Evolutionary conservation across 257 asterid species (phyloP).

Genomic region (Plectranthus barbatus): DNA sequence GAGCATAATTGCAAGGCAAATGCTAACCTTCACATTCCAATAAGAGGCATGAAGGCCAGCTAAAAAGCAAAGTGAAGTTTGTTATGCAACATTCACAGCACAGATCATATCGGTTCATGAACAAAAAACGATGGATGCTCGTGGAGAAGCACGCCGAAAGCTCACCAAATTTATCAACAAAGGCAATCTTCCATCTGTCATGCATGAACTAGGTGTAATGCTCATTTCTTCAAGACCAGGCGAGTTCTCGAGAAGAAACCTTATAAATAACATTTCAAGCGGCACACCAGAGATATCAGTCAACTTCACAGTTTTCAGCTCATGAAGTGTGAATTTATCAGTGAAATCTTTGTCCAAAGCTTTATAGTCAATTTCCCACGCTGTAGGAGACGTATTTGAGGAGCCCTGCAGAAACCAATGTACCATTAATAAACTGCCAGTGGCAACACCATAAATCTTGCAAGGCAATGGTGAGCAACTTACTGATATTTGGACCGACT

Average conservation of each 20-base stretch:
- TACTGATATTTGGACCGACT: constrained; percentile 67
- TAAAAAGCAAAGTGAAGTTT: neutral
- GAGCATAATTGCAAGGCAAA: neutral
- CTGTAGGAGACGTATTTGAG: constrained; percentile 29
- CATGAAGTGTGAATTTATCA: constrained; percentile 21
- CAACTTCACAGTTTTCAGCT: constrained; percentile 50
- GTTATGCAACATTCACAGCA: neutral
- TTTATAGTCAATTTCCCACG: constrained; percentile 27
- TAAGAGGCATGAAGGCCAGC: neutral
- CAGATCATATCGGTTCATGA: constrained; percentile 38
- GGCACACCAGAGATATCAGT: constrained; percentile 48
- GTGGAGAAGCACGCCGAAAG: constrained; percentile 73
- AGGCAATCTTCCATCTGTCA: constrained; percentile 38
- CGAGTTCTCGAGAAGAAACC: constrained; percentile 61
- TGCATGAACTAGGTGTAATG: constrained; percentile 36
- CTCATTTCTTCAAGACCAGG: constrained; percentile 56
- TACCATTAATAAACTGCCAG: constrained; percentile 17
- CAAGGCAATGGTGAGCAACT: constrained; percentile 23
- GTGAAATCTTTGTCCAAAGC: constrained; percentile 37
- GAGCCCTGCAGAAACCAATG: constrained; percentile 36
- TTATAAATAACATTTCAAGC: constrained; percentile 61
- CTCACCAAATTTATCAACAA: constrained; percentile 56
- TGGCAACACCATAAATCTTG: neutral
- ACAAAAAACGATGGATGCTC: constrained; percentile 49
- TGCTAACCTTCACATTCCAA: neutral